Evolutionary conservation across 352 stramenopile genomes (phyloP).

Genomic region (Phytophthora vignae): DNA sequence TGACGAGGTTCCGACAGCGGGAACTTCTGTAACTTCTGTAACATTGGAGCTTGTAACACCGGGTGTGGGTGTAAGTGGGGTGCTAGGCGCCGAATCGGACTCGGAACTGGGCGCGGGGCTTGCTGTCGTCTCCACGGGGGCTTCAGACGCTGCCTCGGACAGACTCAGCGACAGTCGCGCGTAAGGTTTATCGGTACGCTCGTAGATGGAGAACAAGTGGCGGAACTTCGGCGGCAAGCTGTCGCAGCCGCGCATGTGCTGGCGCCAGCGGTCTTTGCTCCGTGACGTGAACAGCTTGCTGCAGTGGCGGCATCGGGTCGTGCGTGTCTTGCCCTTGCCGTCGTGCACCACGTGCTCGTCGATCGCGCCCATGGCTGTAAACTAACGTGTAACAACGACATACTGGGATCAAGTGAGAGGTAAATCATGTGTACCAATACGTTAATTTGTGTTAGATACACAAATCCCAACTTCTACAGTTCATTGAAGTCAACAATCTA

Average conservation of each 20-base stretch:
- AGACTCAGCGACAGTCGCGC: slow-evolving; percentile 5
- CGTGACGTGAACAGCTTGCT: slow-evolving; percentile 27
- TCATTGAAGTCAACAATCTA: too few species aligned
- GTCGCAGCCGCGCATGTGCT: slow-evolving; percentile 30
- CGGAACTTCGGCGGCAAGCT: slow-evolving; percentile 18
- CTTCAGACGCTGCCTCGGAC: slow-evolving; percentile 4
- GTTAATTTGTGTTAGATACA: background rate
- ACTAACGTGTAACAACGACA: background rate
- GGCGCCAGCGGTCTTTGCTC: slow-evolving; percentile 28
- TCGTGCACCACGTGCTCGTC: slow-evolving; percentile 30
- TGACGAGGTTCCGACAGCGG: slow-evolving; percentile 1
- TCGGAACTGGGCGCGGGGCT: background rate
- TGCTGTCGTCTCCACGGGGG: background rate
- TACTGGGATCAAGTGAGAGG: background rate
- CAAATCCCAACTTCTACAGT: too few species aligned
- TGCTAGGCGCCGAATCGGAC: background rate
- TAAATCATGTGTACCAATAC: background rate
- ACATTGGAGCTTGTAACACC: slow-evolving; percentile 5
- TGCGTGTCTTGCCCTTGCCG: slow-evolving; percentile 24
- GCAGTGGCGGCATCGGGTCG: slow-evolving; percentile 29
- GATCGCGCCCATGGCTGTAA: slow-evolving; percentile 11
- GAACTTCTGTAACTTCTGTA: background rate
- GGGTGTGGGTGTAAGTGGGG: background rate
- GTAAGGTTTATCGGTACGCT: slow-evolving; percentile 11
- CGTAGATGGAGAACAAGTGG: slow-evolving; percentile 11